Conservation (phyloP, 371 early-diverging fungal species). For the Mortierella sp. region DNA sequence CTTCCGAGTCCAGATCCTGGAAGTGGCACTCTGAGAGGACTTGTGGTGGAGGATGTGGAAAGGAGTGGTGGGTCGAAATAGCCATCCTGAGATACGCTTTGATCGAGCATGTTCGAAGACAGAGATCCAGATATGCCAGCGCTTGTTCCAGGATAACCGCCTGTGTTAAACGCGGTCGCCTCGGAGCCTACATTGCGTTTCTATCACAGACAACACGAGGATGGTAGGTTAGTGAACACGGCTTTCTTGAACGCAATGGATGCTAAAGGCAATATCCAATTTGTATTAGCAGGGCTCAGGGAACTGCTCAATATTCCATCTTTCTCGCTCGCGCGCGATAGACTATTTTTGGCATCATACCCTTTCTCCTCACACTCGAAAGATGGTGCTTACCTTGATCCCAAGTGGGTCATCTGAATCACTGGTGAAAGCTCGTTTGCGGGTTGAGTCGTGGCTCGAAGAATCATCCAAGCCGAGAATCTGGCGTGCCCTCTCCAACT, state of each 20-base stretch:
- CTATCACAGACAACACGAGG: slow-evolving; percentile 14
- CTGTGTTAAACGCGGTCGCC: slow-evolving; percentile 9
- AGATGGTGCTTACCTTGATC: slow-evolving; percentile 27
- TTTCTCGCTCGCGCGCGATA: no score
- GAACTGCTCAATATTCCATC: no score
- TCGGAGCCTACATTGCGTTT: slow-evolving; percentile 50
- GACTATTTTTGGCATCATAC: no score
- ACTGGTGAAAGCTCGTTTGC: slow-evolving; percentile 30
- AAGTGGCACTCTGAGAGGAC: background rate
- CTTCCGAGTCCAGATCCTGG: slow-evolving; percentile 1
- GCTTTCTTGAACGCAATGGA: no score
- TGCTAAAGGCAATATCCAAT: no score
- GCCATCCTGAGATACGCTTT: no score
- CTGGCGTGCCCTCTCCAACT: slow-evolving; percentile 17
- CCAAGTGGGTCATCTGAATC: slow-evolving; percentile 33
- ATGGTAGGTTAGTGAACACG: background rate
- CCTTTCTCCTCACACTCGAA: background rate
- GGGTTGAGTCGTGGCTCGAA: background rate
- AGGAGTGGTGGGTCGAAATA: slow-evolving; percentile 31
- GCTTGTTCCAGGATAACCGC: slow-evolving; percentile 16
- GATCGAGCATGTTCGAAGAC: no score
- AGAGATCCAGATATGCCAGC: slow-evolving; percentile 32
- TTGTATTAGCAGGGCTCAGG: no score
- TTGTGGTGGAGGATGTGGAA: slow-evolving; percentile 11
- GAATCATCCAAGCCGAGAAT: slow-evolving; percentile 5